Evolutionary conservation across 371 early-diverging fungal genomes (phyloP).

Genomic region (Apophysomyces variabilis): DNA sequence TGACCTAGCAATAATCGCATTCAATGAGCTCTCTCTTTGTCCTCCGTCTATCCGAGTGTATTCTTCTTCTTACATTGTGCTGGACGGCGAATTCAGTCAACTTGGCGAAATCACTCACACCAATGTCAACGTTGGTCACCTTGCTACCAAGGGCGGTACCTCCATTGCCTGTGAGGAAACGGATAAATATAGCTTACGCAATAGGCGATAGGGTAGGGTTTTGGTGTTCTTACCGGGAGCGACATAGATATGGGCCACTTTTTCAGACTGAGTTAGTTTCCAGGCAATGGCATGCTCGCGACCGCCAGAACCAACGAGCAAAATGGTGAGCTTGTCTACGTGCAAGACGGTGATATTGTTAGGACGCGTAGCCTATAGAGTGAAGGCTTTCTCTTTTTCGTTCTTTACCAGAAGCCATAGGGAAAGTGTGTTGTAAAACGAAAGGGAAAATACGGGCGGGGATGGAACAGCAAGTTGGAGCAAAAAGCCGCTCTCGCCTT

Average conservation of each 20-base stretch:
- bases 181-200: background rate
- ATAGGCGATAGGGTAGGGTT: no score
- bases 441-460: constrained; percentile 1
- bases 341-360: background rate
- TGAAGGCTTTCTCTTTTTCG: background rate
- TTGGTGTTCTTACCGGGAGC: constrained; percentile 76
- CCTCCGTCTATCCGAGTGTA: background rate
- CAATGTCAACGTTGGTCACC: constrained; percentile 81
- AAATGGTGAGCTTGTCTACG: constrained; percentile 70
- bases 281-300: constrained; percentile 97
- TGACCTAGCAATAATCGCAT: constrained; percentile 43
- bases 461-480: background rate
- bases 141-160: constrained; percentile 83
- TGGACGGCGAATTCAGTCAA: constrained; percentile 81
- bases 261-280: constrained; percentile 81
- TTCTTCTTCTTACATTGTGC: constrained; percentile 63
- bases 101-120: constrained; percentile 72
- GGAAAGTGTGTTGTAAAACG: background rate
- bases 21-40: constrained; percentile 1
- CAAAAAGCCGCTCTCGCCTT: constrained; percentile 9
- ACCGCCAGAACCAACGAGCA: constrained; percentile 94
- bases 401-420: background rate
- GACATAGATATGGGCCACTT: constrained; percentile 84
- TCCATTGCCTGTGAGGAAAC: constrained; percentile 78
- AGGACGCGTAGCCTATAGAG: constrained; percentile 2